Evolutionary conservation across 129 eudicot genomes (phyloP), one percentile per base, ranked within the genome.

Genomic region (Flaveria brownii): DNA sequence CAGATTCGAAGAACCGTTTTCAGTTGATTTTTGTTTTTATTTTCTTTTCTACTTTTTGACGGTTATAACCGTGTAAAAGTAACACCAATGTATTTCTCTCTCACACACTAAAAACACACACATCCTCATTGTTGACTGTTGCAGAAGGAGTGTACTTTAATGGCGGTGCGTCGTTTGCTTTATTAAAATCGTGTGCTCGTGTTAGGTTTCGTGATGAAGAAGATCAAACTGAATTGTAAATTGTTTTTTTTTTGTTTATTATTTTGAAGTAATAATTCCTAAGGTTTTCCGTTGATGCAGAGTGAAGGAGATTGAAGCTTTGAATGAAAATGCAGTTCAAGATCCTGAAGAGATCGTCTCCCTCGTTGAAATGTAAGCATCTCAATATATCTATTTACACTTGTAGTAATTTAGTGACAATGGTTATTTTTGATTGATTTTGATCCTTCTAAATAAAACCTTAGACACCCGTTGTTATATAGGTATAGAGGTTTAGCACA

Each of bases 261-360:
- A 0, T 26, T 51, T 28, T 1, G 0, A 43, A 39, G 1, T 56
- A 18, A 0, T 0, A 23, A 39, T 2, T 73, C 1, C 1, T 17
- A 12, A 1, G 8, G 23, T 71, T 71, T 23, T 60, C 9, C 5
- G 57, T 54, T 17, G 30, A 54, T 9, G 18, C 74, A 82, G 85
- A 77, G 28, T 15, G 15, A 73, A 77, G 59, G 85, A 77, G 49
- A 68, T 82, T 56, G 82, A 82, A 77, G 75, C 67, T 77, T 56
- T 72, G 82, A 82, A 77, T 77, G 79, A 82, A 73, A 78, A 82
- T 77, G 85, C 85, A 15, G 85, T 82, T 71, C 82, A 82, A 71
- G 82, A 82, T 73, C 85, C 85, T 20, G 82, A 72, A 71, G 85
- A 82, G 57, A 60, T 82, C 20, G 67, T 68, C 46, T 72, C 85